These are phyloP conservation scores for Penicillium herquei DNA, from an alignment of 495 filamentous ascomycete species.

Conservation along the genomic window DNA sequence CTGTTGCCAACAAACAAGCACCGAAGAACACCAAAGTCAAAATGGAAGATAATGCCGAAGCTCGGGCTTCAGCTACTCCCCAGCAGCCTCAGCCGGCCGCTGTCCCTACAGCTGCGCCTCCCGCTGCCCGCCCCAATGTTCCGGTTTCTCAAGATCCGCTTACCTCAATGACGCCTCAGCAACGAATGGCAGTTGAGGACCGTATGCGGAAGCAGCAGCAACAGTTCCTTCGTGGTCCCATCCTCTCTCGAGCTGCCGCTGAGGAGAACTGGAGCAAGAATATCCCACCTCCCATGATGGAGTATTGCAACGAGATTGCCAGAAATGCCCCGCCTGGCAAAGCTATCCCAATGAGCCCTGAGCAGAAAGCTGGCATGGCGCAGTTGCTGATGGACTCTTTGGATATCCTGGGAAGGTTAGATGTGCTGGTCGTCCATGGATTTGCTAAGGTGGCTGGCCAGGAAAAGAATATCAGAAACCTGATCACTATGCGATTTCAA, in stretches of 20 bases:
- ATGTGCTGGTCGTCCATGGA: conserved; percentile 37
- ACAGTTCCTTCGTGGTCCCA: conserved; percentile 23
- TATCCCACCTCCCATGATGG: conserved; percentile 35
- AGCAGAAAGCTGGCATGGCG: conserved; percentile 47
- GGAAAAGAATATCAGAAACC: conserved; percentile 41
- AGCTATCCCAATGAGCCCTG: conserved; percentile 35
- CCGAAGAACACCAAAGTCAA: conserved; percentile 56
- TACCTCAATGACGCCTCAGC: conserved; percentile 49
- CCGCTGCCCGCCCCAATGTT: conserved; percentile 29
- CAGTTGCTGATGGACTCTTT: conserved; percentile 43
- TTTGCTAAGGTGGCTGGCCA: conserved; percentile 38
- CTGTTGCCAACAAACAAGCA: conserved; percentile 23
- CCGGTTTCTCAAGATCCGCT: conserved; percentile 51
- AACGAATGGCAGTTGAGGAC: conserved; percentile 42
- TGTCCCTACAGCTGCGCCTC: conserved; percentile 25
- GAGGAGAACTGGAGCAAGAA: conserved; percentile 40
- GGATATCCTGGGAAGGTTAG: conserved; percentile 41
- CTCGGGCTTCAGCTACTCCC: conserved; percentile 35
- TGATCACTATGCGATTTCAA: conserved; percentile 50
- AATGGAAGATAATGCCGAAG: conserved; percentile 61
- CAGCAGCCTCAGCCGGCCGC: conserved; percentile 34
- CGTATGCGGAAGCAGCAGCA: conserved; percentile 36
- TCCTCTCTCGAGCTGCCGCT: conserved; percentile 29
- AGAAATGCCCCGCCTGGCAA: conserved; percentile 30
- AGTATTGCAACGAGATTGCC: conserved; percentile 39